phyloP scores from a whole-genome alignment of 768 basidiomycete species.

The Lanmaoa pseudosensibilis region DNA sequence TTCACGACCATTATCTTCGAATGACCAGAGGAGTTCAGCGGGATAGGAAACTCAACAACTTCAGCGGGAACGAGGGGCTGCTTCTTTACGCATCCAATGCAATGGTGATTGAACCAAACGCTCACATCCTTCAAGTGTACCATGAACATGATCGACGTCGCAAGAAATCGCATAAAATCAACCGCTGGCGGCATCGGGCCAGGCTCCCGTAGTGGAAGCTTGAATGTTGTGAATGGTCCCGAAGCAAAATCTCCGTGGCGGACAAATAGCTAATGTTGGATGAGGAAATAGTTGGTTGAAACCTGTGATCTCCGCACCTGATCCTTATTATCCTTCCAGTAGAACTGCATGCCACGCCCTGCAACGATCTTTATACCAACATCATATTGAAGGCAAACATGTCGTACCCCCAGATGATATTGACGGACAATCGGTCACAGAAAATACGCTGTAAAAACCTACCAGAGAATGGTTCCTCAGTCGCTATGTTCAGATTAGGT shows the following conservation, averaged over 20 bases:
- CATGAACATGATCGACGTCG: conserved; percentile 93
- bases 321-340: conserved; percentile 77
- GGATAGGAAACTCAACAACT: conserved; percentile 49
- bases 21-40: conserved; percentile 53
- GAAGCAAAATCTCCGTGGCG: conserved; percentile 60
- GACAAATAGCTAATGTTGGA: conserved; percentile 60
- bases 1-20: conserved; percentile 56
- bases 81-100: conserved; percentile 64
- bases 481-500: not conserved
- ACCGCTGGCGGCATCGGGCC: conserved; percentile 71
- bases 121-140: conserved; percentile 66
- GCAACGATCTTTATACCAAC: conserved; percentile 3
- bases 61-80: conserved; percentile 37
- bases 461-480: not conserved
- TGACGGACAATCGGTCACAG: conserved; percentile 75
- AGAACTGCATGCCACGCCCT: conserved; percentile 90
- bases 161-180: conserved; percentile 84
- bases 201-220: conserved; percentile 79
- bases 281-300: not conserved
- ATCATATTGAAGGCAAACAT: conserved; percentile 17
- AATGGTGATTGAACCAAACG: conserved; percentile 74
- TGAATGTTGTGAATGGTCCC: conserved; percentile 71
- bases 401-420: conserved; percentile 66
- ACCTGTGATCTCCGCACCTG: conserved; percentile 45
- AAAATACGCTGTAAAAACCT: conserved; percentile 79